Evolutionary conservation across 2,329 filamentous ascomycete genomes (phyloP).

Genomic region (Sporothrix inflata): DNA sequence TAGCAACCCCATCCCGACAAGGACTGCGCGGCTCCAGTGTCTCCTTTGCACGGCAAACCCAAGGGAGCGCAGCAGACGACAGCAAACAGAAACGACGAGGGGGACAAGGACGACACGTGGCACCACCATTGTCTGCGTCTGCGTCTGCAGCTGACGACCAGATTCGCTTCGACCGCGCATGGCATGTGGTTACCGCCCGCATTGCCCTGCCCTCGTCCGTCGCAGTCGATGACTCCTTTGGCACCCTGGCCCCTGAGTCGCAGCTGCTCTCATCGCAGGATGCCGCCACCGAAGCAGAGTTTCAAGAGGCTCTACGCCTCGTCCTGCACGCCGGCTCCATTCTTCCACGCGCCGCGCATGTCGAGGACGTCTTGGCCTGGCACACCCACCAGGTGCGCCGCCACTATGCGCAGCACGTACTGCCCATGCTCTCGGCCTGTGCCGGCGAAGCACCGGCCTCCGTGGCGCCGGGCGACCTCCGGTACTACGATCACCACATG

Average conservation of each 20-base stretch:
- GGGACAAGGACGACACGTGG: neutral
- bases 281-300: conserved; percentile 45
- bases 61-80: neutral
- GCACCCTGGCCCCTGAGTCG: conserved; percentile 49
- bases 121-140: neutral
- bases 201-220: conserved; percentile 61
- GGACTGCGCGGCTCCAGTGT: conserved; percentile 18
- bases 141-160: conserved; percentile 50
- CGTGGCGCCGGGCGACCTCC: conserved; percentile 17
- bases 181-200: conserved; percentile 62
- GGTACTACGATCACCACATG: conserved; percentile 49
- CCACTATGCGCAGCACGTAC: conserved; percentile 63
- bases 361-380: conserved; percentile 62
- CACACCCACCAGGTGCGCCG: conserved; percentile 63
- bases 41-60: neutral
- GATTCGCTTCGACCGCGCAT: conserved; percentile 62
- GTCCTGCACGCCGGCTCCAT: conserved; percentile 53
- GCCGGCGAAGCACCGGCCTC: conserved; percentile 28
- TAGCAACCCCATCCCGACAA: neutral
- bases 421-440: conserved; percentile 58
- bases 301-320: conserved; percentile 57
- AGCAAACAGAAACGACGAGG: neutral
- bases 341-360: conserved; percentile 55
- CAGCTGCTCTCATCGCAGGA: conserved; percentile 44
- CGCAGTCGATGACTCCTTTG: conserved; percentile 58